Evolutionary conservation across 768 basidiomycete species (phyloP), one percentile per base, ranked within the genome.

Genomic region (Tulasnella sp.): DNA sequence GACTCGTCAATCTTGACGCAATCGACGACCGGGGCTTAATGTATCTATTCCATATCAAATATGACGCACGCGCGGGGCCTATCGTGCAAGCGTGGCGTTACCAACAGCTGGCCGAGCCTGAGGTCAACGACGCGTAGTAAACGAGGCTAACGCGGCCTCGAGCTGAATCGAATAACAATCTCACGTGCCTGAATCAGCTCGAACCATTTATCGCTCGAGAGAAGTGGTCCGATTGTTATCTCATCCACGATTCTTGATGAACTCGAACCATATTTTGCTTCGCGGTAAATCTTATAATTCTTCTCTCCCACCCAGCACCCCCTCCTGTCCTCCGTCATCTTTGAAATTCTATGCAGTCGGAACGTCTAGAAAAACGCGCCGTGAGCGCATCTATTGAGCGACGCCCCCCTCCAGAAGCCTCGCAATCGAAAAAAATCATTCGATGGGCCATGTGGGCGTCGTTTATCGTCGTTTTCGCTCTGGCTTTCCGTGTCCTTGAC

Each of bases 401-500:
- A 64, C 60, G 28, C n/a, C 28, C 60, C 11, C n/a, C 60, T 64
- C 18, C 60, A 64, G 60, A 64, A 64, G 60, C 60, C 31, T 28
- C 60, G 12, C 60, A 64, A 34, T n/a, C 60, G 60, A 64, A 64
- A 11, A 64, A 64, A 34, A 34, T 64, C 28, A 64, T 24, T 28
- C 60, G 60, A 64, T 64, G 60, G 60, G 60, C 60, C 2, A 28
- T 14, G 34, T 64, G 60, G 60, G 60, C 60, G 28, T 64, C 60
- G 60, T 41, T 75, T 11, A 8, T 75, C 31, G 73, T 75, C 3
- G 40, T 83, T 34, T 28, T 85, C 40, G 78, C 81, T 0, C 81
- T 81, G 5, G 31, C 83, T 8, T 84, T 79, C 80, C 41, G 72
- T 0, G 83, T 80, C 58, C 74, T 84, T 40, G 84, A 86, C 75